phyloP scores from a whole-genome alignment of 1,284 basidiomycete species.

The Pisolithus thermaeus region DNA sequence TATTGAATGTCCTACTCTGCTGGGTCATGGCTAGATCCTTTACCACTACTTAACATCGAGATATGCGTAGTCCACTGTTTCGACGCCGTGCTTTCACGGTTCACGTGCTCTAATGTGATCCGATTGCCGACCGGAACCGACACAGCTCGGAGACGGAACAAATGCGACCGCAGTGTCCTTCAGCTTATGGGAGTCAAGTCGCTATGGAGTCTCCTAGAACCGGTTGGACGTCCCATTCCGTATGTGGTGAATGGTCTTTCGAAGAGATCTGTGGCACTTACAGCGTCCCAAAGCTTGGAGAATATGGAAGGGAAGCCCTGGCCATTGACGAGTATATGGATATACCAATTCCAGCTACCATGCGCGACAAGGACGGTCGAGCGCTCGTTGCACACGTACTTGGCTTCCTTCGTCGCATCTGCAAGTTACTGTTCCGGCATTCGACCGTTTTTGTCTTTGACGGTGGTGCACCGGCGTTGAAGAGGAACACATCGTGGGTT shows the following conservation, averaged over 20 bases:
- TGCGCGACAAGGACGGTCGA: constrained; percentile 95
- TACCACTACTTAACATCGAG: no score
- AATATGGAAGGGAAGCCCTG: constrained; percentile 83
- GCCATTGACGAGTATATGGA: constrained; percentile 99
- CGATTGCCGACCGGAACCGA: neutral
- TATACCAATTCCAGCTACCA: constrained; percentile 99
- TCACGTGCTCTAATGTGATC: constrained; percentile 5
- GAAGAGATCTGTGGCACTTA: constrained; percentile 8
- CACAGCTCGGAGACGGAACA: no score
- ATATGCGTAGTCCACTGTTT: no score
- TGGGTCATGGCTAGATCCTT: no score
- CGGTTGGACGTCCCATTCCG: constrained; percentile 87
- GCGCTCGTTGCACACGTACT: constrained; percentile 90
- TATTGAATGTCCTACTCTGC: no score
- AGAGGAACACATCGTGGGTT: constrained; percentile 81
- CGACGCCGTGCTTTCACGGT: no score
- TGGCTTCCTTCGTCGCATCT: constrained; percentile 89
- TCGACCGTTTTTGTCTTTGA: constrained; percentile 97
- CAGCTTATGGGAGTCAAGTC: constrained; percentile 87
- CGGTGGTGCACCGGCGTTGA: constrained; percentile 86
- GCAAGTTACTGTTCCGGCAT: constrained; percentile 93
- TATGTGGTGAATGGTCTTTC: constrained; percentile 33
- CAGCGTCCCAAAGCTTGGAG: constrained; percentile 58
- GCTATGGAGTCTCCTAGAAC: constrained; percentile 86
- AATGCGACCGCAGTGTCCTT: neutral